phyloP scores from a whole-genome alignment of 2,329 filamentous ascomycete species.

The Microcyclospora tardicrescens region DNA sequence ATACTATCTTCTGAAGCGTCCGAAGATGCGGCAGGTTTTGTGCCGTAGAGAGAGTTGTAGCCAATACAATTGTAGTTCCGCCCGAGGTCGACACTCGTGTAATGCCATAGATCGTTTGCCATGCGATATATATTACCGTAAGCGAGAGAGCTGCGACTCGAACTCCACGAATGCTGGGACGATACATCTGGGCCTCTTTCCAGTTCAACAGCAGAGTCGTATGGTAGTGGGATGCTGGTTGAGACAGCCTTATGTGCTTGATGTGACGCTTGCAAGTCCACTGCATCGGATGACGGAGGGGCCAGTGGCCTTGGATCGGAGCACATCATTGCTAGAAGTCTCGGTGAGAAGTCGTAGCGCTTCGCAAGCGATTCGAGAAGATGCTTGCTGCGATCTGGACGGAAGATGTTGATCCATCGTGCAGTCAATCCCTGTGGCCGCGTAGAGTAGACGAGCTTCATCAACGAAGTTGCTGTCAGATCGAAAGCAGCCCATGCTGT shows the following conservation, averaged over 20 bases:
- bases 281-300: too few species aligned
- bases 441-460: conserved; percentile 26
- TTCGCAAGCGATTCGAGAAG: conserved; percentile 45
- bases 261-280: too few species aligned
- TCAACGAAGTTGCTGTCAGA: conserved; percentile 33
- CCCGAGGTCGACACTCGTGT: conserved; percentile 59
- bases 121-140: conserved; percentile 42
- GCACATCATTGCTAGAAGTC: conserved; percentile 51
- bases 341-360: conserved; percentile 55
- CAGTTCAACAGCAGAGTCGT: conserved; percentile 2
- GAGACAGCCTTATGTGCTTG: background rate
- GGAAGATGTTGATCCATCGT: conserved; percentile 68
- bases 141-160: conserved; percentile 11
- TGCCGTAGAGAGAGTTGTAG: conserved; percentile 50
- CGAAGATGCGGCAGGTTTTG: conserved; percentile 6
- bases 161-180: conserved; percentile 15
- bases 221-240: too few species aligned
- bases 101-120: conserved; percentile 61
- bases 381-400: conserved; percentile 46
- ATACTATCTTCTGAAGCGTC: conserved; percentile 1
- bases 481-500: conserved; percentile 45
- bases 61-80: conserved; percentile 57
- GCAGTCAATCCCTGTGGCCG: conserved; percentile 40
- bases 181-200: conserved; percentile 14
- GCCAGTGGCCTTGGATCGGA: conserved; percentile 31